Evolutionary conservation across 176 grass and related monocot genomes (phyloP), one percentile per base, ranked within the genome.

Genomic region (Dactylis glomerata): DNA sequence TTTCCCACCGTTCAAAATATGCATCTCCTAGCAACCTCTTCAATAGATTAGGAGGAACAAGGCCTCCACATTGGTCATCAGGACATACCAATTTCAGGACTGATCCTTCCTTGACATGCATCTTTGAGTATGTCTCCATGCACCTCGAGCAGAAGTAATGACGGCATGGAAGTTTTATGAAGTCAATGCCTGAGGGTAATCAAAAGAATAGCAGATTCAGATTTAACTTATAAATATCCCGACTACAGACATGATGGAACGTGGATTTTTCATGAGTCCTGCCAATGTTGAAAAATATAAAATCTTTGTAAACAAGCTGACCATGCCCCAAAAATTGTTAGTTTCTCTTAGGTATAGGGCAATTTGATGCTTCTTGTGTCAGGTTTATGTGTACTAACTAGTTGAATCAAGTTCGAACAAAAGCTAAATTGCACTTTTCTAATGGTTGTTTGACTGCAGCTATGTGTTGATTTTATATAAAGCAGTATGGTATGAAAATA

Each of bases 31-130:
- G 88, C 30, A 93, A 55, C 40, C 64, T 69, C 76, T 90, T 93
- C 85, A 85, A 75, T 47, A 90, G 86, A 75, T 75, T 81, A 44
- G 91, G 91, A 59, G 91, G 91, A 75, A 92, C 16, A 77, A 73
- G 11, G 12, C 87, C 65, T 20, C 49, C 51, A 32, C 84, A 92
- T 68, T 78, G 85, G 15, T 65, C 45, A 81, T 84, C 63, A 81
- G 87, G 87, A 22, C 87, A 92, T 32, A 85, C 61, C 78, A 93
- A 59, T 71, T 93, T 85, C 47, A 84, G 56, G 63, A 93, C 78
- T 6, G 91, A 87, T 44, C 87, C 91, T 81, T 92, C 91, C 55
- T 74, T 75, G 22, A 93, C 87, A 85, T 93, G 87, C 71, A 93
- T 90, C 63, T 65, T 90, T 66, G 81, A 85, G 58, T 93, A 93